Conservation (phyloP, 768 basidiomycete genomes). For the Sarcomyxa edulis region DNA sequence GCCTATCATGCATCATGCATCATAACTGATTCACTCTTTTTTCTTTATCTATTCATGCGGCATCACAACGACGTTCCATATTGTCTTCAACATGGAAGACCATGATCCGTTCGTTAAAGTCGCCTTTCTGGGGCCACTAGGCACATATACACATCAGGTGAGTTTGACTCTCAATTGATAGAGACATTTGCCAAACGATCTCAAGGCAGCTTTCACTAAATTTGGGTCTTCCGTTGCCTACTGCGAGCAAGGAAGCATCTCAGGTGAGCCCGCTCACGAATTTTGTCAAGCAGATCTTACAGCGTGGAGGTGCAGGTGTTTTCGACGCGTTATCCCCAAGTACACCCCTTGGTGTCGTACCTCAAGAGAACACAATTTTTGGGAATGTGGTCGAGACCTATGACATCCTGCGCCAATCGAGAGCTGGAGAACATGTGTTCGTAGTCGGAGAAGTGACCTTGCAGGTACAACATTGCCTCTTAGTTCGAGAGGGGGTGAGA, state of each 20-base stretch:
- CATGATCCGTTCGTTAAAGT: too few relatives aligned
- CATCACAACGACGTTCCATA: too few relatives aligned
- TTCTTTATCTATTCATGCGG: too few relatives aligned
- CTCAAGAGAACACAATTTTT: conserved; percentile 76
- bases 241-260: conserved; percentile 31
- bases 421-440: conserved; percentile 28
- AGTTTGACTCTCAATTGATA: neutral
- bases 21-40: too few relatives aligned
- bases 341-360: conserved; percentile 56
- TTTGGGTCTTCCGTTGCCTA: conserved; percentile 45
- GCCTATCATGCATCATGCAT: too few relatives aligned
- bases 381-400: conserved; percentile 75
- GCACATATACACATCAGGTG: conserved; percentile 60
- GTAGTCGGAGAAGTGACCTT: conserved; percentile 58
- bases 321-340: conserved; percentile 44
- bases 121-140: conserved; percentile 49
- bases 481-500: conserved; percentile 55
- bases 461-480: conserved; percentile 62
- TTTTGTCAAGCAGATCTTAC: neutral
- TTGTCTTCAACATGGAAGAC: too few relatives aligned
- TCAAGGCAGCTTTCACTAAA: conserved; percentile 39
- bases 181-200: conserved; percentile 1
- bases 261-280: conserved; percentile 21
- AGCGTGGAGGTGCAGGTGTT: conserved; percentile 40
- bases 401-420: conserved; percentile 49